phyloP scores from a whole-genome alignment of 768 basidiomycete genomes.

The Tricholoma hemisulphureum region DNA sequence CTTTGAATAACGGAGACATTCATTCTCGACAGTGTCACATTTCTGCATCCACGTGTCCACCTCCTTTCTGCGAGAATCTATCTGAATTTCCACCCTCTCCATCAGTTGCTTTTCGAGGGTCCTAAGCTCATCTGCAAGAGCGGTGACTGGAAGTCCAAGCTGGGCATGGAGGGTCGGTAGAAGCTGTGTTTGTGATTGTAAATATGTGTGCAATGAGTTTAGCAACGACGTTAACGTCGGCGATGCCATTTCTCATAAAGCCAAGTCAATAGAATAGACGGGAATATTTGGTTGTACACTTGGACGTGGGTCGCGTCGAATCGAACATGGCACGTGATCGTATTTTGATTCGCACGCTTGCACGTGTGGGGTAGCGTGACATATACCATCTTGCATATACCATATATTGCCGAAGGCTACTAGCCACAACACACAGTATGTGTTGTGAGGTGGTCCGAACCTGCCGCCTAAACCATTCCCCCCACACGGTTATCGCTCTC shows the following conservation, averaged over 20 bases:
- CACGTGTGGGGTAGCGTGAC: neutral
- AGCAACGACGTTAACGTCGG: slow-evolving; percentile 61
- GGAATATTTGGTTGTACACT: neutral
- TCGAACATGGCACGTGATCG: slow-evolving; percentile 1
- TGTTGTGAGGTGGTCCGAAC: too few species aligned
- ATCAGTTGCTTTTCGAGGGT: slow-evolving; percentile 73
- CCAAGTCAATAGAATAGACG: neutral
- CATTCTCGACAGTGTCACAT: slow-evolving; percentile 59
- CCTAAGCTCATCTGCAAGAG: slow-evolving; percentile 78
- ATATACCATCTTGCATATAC: neutral
- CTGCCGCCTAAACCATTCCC: neutral
- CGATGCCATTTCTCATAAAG: slow-evolving; percentile 21
- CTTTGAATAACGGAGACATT: slow-evolving; percentile 63
- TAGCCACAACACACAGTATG: neutral
- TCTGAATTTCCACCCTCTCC: slow-evolving; percentile 71
- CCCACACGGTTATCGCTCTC: neutral
- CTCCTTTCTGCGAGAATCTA: slow-evolving; percentile 67
- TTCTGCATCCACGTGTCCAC: slow-evolving; percentile 72
- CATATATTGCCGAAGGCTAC: neutral
- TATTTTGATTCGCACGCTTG: neutral
- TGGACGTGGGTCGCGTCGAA: neutral
- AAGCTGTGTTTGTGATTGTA: slow-evolving; percentile 78
- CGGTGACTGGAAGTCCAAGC: slow-evolving; percentile 76
- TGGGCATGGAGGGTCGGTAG: slow-evolving; percentile 81
- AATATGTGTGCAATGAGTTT: slow-evolving; percentile 72